phyloP scores from a whole-genome alignment of 495 filamentous ascomycete species.

The Lasiosphaeria hispida region DNA sequence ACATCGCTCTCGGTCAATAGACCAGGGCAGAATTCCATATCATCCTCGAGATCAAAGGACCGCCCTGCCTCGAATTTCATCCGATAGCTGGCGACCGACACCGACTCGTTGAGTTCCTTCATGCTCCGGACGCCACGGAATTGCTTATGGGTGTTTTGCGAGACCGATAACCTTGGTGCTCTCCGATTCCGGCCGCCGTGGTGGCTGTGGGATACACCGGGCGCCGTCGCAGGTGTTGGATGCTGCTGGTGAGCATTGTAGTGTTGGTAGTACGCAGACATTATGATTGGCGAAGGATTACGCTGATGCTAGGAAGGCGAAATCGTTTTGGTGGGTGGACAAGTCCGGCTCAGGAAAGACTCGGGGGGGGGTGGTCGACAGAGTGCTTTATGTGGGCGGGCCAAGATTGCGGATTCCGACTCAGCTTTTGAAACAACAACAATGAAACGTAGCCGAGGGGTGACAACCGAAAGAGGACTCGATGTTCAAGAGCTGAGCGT shows the following conservation, averaged over 20 bases:
- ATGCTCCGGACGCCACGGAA: conserved; percentile 78
- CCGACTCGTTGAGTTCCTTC: conserved; percentile 82
- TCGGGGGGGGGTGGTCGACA: conserved; percentile 15
- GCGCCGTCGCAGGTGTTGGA: conserved; percentile 54
- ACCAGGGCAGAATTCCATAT: conserved; percentile 92
- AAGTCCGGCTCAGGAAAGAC: conserved; percentile 23
- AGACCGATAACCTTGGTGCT: conserved; percentile 74
- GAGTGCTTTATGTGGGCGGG: conserved; percentile 20
- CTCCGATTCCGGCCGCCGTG: conserved; percentile 85
- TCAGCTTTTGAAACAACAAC: conserved; percentile 32
- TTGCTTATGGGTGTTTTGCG: conserved; percentile 81
- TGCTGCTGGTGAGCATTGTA: conserved; percentile 66
- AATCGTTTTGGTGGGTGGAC: conserved; percentile 24
- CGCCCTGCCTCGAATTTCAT: conserved; percentile 84
- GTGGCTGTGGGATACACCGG: conserved; percentile 64
- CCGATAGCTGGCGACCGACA: conserved; percentile 71
- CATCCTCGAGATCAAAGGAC: conserved; percentile 96
- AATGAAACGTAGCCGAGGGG: conserved; percentile 27
- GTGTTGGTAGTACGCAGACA: conserved; percentile 70
- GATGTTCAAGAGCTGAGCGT: background rate
- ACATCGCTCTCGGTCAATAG: conserved; percentile 96
- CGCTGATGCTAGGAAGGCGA: conserved; percentile 13
- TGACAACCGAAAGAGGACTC: background rate
- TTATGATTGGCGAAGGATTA: conserved; percentile 41
- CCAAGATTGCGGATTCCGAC: conserved; percentile 17